Percentiles rank a stretch among this genome's conserved stretches.
phyloP scores from a whole-genome alignment of 2,329 filamentous ascomycete genomes.

The Botrytis porri region DNA sequence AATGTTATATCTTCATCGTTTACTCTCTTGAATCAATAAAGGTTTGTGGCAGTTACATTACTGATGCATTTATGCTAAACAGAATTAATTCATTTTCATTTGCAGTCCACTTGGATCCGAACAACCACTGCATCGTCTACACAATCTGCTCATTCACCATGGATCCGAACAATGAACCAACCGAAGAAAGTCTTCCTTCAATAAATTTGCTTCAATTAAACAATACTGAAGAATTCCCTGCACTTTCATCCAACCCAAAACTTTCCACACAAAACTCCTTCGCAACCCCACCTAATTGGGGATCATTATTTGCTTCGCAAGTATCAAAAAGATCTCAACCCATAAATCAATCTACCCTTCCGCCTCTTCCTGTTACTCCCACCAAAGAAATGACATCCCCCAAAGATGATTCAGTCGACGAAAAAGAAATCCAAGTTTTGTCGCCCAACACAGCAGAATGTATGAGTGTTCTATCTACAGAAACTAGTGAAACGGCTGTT shows the following conservation, averaged over 20 bases:
- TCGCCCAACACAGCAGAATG: not conserved
- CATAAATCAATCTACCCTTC: not conserved
- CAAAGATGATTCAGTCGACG: not conserved
- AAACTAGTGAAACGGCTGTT: not conserved
- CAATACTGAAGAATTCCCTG: constrained; percentile 4
- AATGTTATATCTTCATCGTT: not conserved
- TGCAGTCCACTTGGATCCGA: not conserved
- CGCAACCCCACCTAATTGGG: not conserved
- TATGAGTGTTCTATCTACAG: constrained; percentile 11
- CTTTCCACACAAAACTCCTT: not conserved
- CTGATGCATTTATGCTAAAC: not conserved
- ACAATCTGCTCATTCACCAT: constrained; percentile 3
- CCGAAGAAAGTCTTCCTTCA: not conserved
- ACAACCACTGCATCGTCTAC: not conserved
- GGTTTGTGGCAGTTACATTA: not conserved
- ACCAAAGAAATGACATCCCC: not conserved
- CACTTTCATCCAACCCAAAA: not conserved
- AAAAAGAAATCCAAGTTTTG: not conserved
- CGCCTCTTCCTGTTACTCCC: not conserved
- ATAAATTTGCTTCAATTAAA: not conserved
- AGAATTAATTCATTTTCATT: not conserved
- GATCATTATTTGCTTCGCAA: constrained; percentile 10
- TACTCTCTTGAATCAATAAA: not conserved
- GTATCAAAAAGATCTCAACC: not conserved
- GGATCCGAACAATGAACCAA: not conserved